Evolutionary conservation across 2,329 filamentous ascomycete species (phyloP).

Genomic region (Endothia cerciana): DNA sequence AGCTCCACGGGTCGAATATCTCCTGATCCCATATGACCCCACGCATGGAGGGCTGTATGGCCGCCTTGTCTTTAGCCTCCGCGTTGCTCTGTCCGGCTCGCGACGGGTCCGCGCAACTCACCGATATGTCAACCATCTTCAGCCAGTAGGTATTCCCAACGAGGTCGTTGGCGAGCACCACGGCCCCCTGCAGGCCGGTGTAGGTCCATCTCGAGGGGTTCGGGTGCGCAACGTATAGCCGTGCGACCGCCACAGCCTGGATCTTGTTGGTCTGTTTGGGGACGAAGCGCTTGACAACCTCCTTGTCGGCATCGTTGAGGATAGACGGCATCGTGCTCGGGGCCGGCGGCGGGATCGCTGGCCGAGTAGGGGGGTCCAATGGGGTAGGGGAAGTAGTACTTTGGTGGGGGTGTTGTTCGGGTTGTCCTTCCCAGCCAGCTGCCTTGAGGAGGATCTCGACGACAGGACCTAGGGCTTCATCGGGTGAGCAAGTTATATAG

Average conservation of each 20-base stretch:
- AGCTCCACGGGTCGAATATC: slow-evolving; percentile 91
- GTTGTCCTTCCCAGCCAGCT: slow-evolving; percentile 6
- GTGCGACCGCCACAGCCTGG: slow-evolving; percentile 89
- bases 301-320: slow-evolving; percentile 91
- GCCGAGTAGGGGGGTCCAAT: slow-evolving; percentile 10
- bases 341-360: slow-evolving; percentile 22
- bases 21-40: slow-evolving; percentile 98
- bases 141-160: slow-evolving; percentile 97
- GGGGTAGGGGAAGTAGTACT: no score
- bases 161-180: slow-evolving; percentile 88
- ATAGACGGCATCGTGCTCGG: slow-evolving; percentile 62
- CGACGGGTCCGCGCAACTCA: slow-evolving; percentile 50
- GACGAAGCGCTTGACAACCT: slow-evolving; percentile 91
- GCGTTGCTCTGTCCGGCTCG: neutral
- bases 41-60: slow-evolving; percentile 67
- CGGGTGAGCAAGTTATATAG: slow-evolving; percentile 5
- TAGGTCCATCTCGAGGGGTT: slow-evolving; percentile 87
- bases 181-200: slow-evolving; percentile 89
- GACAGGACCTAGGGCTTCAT: slow-evolving; percentile 14
- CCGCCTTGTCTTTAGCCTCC: slow-evolving; percentile 45
- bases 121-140: slow-evolving; percentile 95
- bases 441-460: neutral
- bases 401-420: neutral
- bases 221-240: slow-evolving; percentile 91
- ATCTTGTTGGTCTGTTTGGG: slow-evolving; percentile 98